Evolutionary conservation across 257 asterid species (phyloP).

Genomic region (Penstemon barbatus): DNA sequence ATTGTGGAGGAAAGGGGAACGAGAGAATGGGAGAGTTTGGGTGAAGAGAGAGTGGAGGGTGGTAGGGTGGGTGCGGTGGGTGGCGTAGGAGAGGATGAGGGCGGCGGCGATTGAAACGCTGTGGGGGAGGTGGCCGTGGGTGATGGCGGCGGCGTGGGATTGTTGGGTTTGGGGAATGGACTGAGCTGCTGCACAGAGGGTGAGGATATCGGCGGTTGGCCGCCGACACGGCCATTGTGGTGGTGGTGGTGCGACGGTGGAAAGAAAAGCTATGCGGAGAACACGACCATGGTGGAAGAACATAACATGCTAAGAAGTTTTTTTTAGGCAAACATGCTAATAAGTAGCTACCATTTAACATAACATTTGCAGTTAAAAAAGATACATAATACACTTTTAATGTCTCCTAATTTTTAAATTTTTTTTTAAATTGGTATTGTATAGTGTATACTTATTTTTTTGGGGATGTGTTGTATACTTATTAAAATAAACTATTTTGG

Average conservation of each 20-base stretch:
- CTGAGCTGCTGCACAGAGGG: slow-evolving; percentile 41
- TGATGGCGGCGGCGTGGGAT: slow-evolving; percentile 55
- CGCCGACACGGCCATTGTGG: slow-evolving; percentile 14
- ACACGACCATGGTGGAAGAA: slow-evolving; percentile 35
- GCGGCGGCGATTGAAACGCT: slow-evolving; percentile 63
- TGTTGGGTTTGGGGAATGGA: slow-evolving; percentile 54
- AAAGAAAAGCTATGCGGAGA: slow-evolving; percentile 24
- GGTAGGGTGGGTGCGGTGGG: slow-evolving; percentile 36
- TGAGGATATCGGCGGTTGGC: slow-evolving; percentile 35
- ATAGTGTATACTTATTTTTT: too few species aligned
- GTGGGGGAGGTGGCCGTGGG: slow-evolving; percentile 56
- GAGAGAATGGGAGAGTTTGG: slow-evolving; percentile 44
- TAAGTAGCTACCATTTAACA: too few species aligned
- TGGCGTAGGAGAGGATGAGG: slow-evolving; percentile 68
- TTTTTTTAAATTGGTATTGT: too few species aligned
- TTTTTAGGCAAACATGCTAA: too few species aligned
- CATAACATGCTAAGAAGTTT: slow-evolving; percentile 33
- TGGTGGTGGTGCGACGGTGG: slow-evolving; percentile 18
- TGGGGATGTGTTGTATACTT: too few species aligned
- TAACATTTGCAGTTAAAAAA: too few species aligned
- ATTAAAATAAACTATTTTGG: too few species aligned
- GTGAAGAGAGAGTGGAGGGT: slow-evolving; percentile 37
- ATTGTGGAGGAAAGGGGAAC: slow-evolving; percentile 65
- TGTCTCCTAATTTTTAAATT: too few species aligned
- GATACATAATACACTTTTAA: too few species aligned